These are phyloP conservation scores for Penicillium sp. DNA, from an alignment of 2,329 filamentous ascomycete genomes.

Conservation along the genomic window DNA sequence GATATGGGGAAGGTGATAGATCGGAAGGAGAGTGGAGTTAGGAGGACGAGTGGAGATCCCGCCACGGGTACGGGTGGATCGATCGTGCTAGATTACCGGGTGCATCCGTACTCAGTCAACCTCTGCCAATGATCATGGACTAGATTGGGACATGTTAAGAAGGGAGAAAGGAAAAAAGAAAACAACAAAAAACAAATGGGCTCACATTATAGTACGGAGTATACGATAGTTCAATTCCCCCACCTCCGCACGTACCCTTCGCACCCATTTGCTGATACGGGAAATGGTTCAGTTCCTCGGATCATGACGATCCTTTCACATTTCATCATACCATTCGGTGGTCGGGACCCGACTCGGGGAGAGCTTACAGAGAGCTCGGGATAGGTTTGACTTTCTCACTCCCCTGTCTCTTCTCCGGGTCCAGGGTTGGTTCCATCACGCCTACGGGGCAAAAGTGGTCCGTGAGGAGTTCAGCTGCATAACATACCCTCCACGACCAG, in stretches of 20 bases:
- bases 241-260: slow-evolving; percentile 14
- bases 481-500: slow-evolving; percentile 18
- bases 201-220: too few relatives aligned
- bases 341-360: not conserved
- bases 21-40: slow-evolving; percentile 12
- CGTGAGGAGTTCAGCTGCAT: slow-evolving; percentile 16
- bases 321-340: slow-evolving; percentile 1
- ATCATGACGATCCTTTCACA: not conserved
- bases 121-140: too few relatives aligned
- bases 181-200: too few relatives aligned
- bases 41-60: slow-evolving; percentile 8
- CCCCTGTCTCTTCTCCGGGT: not conserved
- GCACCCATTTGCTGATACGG: too few relatives aligned
- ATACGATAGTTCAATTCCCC: slow-evolving; percentile 8
- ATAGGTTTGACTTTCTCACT: too few relatives aligned
- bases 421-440: slow-evolving; percentile 15
- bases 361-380: too few relatives aligned
- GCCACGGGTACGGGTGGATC: slow-evolving; percentile 13
- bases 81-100: slow-evolving; percentile 7
- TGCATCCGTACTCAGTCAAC: not conserved
- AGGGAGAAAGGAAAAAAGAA: too few relatives aligned
- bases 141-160: too few relatives aligned
- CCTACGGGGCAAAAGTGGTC: slow-evolving; percentile 5
- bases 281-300: too few relatives aligned
- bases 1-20: slow-evolving; percentile 13